Evolutionary conservation across 176 grass and related monocot species (phyloP).

Genomic region (Areca catechu): DNA sequence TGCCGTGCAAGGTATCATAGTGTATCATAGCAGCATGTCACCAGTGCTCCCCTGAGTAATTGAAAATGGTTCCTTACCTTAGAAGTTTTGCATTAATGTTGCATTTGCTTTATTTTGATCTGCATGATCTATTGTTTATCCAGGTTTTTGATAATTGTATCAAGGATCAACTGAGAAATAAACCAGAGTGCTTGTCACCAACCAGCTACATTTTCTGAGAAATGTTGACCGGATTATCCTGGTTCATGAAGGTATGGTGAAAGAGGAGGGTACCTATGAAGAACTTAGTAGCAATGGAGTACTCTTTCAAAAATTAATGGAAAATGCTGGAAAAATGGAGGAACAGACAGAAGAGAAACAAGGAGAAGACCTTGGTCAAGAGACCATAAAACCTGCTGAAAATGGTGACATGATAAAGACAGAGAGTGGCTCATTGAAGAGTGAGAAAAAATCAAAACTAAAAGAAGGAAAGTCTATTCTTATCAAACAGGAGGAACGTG

Average conservation of each 20-base stretch:
- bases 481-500: conserved; percentile 95
- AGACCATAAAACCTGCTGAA: conserved; percentile 36
- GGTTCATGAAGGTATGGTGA: conserved; percentile 80
- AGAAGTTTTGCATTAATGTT: too few relatives aligned
- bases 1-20: too few relatives aligned
- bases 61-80: too few relatives aligned
- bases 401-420: conserved; percentile 28
- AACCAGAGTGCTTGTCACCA: conserved; percentile 95
- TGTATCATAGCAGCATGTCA: too few relatives aligned
- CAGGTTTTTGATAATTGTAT: conserved; percentile 99
- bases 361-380: conserved; percentile 38
- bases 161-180: conserved; percentile 69
- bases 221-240: conserved; percentile 90
- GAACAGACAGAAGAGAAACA: conserved; percentile 77
- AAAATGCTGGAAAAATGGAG: conserved; percentile 99
- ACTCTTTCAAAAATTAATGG: conserved; percentile 94
- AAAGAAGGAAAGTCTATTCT: conserved; percentile 88
- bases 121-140: conserved; percentile 4
- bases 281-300: conserved; percentile 75
- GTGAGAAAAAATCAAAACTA: conserved; percentile 36
- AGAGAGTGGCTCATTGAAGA: conserved; percentile 33
- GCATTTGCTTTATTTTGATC: background rate
- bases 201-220: conserved; percentile 95
- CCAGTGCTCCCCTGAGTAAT: too few relatives aligned
- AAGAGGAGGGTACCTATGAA: conserved; percentile 96